Percentiles rank a stretch among this genome's conserved stretches.
Conservation (phyloP, 179 eudicot species). For the Beta lomatogona region DNA sequence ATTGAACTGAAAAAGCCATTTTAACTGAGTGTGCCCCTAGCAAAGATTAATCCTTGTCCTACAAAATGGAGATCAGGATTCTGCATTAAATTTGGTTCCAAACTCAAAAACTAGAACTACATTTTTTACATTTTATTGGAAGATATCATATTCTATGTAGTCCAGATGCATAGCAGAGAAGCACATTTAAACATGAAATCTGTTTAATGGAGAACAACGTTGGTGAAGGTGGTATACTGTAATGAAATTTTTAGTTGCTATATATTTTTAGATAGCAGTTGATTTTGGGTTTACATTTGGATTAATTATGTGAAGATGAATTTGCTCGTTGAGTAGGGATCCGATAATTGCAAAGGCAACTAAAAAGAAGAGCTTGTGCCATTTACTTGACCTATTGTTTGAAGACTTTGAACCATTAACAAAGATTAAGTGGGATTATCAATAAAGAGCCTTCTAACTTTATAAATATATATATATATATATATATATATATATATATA, state of each 20-base stretch:
- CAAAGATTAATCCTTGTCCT: not conserved
- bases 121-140: too few species aligned
- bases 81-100: not conserved
- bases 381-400: conserved; percentile 4
- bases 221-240: not conserved
- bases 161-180: too few species aligned
- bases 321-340: not conserved
- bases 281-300: not conserved
- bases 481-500: too few species aligned
- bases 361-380: not conserved
- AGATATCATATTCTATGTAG: not conserved
- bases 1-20: not conserved
- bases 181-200: not conserved
- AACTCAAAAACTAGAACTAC: too few species aligned
- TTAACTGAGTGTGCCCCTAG: not conserved
- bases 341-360: not conserved
- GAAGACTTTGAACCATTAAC: not conserved
- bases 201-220: not conserved
- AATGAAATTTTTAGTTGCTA: not conserved
- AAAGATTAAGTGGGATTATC: too few species aligned
- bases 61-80: not conserved
- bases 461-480: not conserved
- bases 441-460: not conserved
- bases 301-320: not conserved
- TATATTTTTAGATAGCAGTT: not conserved